These are phyloP conservation scores for Nicotiana tabacum DNA, from an alignment of 257 asterid genomes.

Conservation along the genomic window DNA sequence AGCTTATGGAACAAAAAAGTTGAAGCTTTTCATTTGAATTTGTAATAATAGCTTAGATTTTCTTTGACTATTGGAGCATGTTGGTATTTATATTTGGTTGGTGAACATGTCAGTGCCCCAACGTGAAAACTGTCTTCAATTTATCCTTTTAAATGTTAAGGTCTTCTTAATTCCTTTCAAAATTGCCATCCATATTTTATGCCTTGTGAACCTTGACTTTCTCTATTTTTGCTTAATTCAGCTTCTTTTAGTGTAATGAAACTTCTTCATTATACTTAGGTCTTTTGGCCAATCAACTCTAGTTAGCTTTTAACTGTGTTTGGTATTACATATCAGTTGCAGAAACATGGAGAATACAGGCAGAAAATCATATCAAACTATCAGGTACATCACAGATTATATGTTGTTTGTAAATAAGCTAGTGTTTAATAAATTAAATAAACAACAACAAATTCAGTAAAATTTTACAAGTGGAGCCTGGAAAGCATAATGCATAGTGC, in stretches of 20 bases:
- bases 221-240: no score
- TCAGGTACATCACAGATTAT: slow-evolving; percentile 42
- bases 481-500: no score
- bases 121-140: no score
- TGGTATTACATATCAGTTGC: slow-evolving; percentile 46
- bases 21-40: not conserved
- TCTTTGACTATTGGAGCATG: not conserved
- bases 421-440: no score
- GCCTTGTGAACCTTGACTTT: no score
- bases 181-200: no score
- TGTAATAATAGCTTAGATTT: not conserved
- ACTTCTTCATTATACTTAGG: not conserved
- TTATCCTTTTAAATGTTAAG: no score
- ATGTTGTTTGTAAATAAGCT: no score
- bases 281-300: not conserved
- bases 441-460: no score
- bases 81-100: not conserved
- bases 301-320: not conserved
- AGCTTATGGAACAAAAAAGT: not conserved
- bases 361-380: slow-evolving; percentile 94
- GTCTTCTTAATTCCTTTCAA: no score
- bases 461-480: no score
- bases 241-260: not conserved
- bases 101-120: no score
- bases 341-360: slow-evolving; percentile 90